phyloP scores from a whole-genome alignment of 306 rosid species.

The Cajanus cajan region DNA sequence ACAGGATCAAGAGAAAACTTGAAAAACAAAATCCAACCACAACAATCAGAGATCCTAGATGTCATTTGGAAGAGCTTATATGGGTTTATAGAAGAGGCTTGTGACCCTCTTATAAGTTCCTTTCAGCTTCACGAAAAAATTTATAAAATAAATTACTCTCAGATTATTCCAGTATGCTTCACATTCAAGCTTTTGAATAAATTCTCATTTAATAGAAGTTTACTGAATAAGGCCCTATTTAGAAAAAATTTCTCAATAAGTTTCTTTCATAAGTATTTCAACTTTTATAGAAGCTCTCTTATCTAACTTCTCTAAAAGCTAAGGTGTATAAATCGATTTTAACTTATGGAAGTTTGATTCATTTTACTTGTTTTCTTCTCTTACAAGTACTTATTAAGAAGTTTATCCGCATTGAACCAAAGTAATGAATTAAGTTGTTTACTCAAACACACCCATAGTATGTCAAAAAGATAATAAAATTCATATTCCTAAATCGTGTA shows the following conservation, averaged over 20 bases:
- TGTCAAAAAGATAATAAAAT: background rate
- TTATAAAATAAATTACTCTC: background rate
- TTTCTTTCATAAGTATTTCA: background rate
- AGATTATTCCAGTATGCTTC: background rate
- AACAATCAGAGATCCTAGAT: background rate
- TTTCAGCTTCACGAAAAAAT: background rate
- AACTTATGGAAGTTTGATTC: background rate
- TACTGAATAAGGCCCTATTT: background rate
- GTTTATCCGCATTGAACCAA: background rate
- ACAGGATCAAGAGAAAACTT: slow-evolving; percentile 9
- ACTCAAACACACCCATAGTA: background rate
- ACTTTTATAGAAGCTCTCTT: no score
- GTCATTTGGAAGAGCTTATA: background rate
- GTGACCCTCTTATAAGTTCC: background rate
- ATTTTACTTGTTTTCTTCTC: background rate
- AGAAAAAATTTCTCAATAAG: background rate
- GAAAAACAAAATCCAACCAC: background rate
- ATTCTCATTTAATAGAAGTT: background rate
- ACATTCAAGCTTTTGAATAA: background rate
- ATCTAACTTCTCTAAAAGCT: background rate
- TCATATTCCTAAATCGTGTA: background rate
- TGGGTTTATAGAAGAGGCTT: background rate
- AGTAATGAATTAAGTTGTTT: background rate
- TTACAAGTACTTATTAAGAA: background rate
- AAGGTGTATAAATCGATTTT: background rate